These are phyloP conservation scores for Pseudoscleropodium purum DNA, from an alignment of 225 moss, liverwort and hornwort species.

Conservation along the genomic window DNA sequence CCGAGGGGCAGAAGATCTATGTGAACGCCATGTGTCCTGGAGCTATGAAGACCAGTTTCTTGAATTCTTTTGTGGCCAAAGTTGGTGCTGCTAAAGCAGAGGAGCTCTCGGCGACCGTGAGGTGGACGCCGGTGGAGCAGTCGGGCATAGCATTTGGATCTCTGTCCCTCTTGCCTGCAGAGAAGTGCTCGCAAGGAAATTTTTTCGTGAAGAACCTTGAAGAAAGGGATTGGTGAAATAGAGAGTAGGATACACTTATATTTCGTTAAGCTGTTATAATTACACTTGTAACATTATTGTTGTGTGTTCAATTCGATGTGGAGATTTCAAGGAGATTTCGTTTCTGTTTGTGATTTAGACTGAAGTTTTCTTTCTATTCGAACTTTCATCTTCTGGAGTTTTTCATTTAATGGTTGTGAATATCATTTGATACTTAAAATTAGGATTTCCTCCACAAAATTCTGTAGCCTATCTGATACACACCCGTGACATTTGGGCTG, in stretches of 20 bases:
- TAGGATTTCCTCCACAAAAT: no score
- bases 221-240: slow-evolving; percentile 9
- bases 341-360: neutral
- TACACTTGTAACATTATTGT: neutral
- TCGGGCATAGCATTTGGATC: neutral
- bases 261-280: neutral
- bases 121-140: slow-evolving; percentile 9
- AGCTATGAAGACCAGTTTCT: slow-evolving; percentile 6
- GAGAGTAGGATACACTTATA: neutral
- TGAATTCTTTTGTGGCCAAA: neutral
- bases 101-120: neutral
- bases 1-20: slow-evolving; percentile 2
- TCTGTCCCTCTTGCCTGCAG: slow-evolving; percentile 18
- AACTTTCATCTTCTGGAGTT: neutral
- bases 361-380: neutral
- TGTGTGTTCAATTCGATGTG: neutral
- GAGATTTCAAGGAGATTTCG: neutral
- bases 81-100: neutral
- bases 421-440: neutral
- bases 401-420: neutral
- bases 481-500: neutral
- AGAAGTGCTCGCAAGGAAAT: neutral
- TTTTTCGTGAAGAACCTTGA: slow-evolving; percentile 8
- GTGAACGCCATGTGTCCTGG: slow-evolving; percentile 35
- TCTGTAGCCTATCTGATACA: neutral